Conservation (phyloP, 305 asterid genomes). For the Plantago rigida region DNA sequence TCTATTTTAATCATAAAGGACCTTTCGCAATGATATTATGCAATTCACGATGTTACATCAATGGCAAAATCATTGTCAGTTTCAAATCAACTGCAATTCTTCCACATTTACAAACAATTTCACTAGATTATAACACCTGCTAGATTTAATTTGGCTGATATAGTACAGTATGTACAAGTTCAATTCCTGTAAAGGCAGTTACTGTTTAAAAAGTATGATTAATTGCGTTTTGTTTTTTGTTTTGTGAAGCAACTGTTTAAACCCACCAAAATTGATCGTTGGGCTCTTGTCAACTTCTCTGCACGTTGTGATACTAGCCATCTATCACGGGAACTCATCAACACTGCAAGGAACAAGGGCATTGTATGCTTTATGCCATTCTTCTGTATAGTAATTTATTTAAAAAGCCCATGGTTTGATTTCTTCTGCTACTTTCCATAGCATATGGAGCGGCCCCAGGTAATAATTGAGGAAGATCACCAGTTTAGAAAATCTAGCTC, state of each 20-base stretch:
- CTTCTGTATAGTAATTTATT: constrained; percentile 13
- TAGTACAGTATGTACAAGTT: neutral
- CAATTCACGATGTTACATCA: no score
- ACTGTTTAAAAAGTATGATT: constrained; percentile 12
- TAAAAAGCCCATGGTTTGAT: constrained; percentile 19
- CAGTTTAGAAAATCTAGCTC: constrained; percentile 54
- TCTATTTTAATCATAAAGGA: neutral
- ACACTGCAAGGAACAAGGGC: constrained; percentile 78
- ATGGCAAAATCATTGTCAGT: no score
- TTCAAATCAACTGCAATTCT: no score
- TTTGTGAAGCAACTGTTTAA: constrained; percentile 51
- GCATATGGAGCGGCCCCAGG: constrained; percentile 75
- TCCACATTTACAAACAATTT: no score
- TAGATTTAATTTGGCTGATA: no score
- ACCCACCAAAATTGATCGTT: constrained; percentile 49
- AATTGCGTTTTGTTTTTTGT: constrained; percentile 22
- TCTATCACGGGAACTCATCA: constrained; percentile 77
- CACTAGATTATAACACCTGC: no score
- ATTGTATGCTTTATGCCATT: constrained; percentile 47
- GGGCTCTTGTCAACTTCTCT: constrained; percentile 93
- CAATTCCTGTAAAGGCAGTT: neutral
- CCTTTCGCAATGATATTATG: neutral
- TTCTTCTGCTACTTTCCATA: constrained; percentile 27
- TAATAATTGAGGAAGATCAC: constrained; percentile 77
- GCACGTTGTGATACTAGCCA: constrained; percentile 61